Evolutionary conservation across 208 protist species (phyloP), one percentile per base, ranked within the genome.

Genomic region (Borovskyia barvae): DNA sequence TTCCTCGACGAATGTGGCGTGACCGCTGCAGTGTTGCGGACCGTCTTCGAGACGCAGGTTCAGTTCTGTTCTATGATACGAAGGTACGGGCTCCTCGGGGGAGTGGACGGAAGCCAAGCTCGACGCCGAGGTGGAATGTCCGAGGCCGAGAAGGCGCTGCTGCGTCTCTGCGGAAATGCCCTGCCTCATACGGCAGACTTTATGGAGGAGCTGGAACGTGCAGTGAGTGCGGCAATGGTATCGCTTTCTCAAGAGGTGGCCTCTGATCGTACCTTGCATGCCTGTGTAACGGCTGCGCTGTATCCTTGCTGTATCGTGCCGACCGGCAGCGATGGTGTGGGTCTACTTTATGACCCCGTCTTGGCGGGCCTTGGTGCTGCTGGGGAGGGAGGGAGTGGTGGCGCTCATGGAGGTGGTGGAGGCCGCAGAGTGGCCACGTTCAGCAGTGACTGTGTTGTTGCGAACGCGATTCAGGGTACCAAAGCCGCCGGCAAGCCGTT

Each of bases 291-390:
- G 1, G 79, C 76, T 8, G 82, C 82, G 2, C 62, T 87, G 4
- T 92, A 95, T 49, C 88, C 88, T 3, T 66, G 71, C 55, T 91
- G 80, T 46, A 72, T 65, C 12, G 66, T 90, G 17, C 70, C 72
- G 20, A 50, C 30, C 22, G 67, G 75, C 45, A 75, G 81, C 12
- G 35, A 42, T 17, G 49, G 51, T 25, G 53, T 43, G 5, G 40
- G 66, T 0, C 47, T 72, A 37, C 66, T 76, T 12, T 57, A 75
- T 41, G 82, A 75, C 24, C 43, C 75, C 33, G 75, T 83, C 19
- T 54, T 66, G 7, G 55, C 58, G 2, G 37, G 35, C 28, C 72
- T 68, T 41, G 68, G 75, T 5, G 47, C 74, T 25, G 50, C 32
- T 24, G 59, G 9, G 9, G 24, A n/a, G 1, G 62, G 6, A 19